A percentile compares a stretch with the other conserved stretches of the same genome.
Evolutionary conservation across 768 basidiomycete genomes (phyloP).

Genomic region (Mycena leptocephala): DNA sequence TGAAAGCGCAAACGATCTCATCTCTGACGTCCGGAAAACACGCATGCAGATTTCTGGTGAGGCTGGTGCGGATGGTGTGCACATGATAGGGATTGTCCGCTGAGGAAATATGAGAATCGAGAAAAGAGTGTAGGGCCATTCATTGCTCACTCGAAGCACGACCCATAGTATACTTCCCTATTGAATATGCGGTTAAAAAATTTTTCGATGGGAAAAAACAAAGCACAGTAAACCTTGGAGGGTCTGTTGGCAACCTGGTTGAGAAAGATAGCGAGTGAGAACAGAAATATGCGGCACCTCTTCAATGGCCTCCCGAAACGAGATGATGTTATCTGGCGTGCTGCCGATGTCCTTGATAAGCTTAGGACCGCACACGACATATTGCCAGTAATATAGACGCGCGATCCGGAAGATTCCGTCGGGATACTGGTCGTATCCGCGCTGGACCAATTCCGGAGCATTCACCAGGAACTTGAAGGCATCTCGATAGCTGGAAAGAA

Average conservation of each 20-base stretch:
- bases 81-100: constrained; percentile 23
- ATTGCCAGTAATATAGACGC: constrained; percentile 50
- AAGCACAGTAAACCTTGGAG: constrained; percentile 2
- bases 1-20: constrained; percentile 46
- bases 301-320: constrained; percentile 48
- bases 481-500: constrained; percentile 24
- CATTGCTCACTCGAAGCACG: neutral
- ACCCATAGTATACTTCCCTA: constrained; percentile 20
- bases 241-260: neutral
- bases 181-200: neutral
- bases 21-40: constrained; percentile 51
- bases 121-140: neutral
- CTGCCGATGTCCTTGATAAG: constrained; percentile 59
- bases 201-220: neutral
- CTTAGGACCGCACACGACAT: constrained; percentile 51
- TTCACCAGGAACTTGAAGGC: constrained; percentile 12
- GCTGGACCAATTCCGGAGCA: constrained; percentile 13
- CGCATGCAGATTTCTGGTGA: constrained; percentile 43
- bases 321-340: constrained; percentile 56
- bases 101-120: neutral
- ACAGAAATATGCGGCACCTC: constrained; percentile 45
- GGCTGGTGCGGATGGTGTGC: constrained; percentile 20
- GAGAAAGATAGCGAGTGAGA: neutral
- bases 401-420: constrained; percentile 24
- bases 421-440: constrained; percentile 21